Evolutionary conservation across 352 stramenopile genomes (phyloP), one percentile per base, ranked within the genome.

Genomic region (Globisporangium middletonii): DNA sequence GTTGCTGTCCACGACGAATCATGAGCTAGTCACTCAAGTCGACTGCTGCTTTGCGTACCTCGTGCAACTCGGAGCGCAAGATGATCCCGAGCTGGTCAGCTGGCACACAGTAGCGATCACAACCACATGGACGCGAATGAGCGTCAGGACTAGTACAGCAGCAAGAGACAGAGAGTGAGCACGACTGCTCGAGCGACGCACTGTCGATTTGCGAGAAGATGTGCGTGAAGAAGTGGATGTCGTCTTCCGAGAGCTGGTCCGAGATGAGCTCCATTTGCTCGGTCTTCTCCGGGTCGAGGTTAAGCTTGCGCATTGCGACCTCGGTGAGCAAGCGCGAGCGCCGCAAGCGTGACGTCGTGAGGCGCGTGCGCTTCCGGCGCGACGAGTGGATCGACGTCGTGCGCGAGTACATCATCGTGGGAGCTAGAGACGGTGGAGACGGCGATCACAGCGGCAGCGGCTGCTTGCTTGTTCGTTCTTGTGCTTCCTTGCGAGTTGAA

Each of bases 141-240:
- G 12, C 38, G 38, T n/a, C 33, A 11, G 8, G 7, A 11, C 5
- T 12, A 16, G 6, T 13, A n/a, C 38, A 55, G 46, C 15, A 9
- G 12, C n/a, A 23, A 16, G 45, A 42, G 8, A 26, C n/a, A 27
- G 23, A 45, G 8, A 23, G 19, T 16, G 23, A 1, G 18, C n/a
- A 50, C 27, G 8, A 19, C 16, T 19, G 12, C 12, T 4, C 18
- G 41, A 7, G 41, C 6, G 23, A 69, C 72, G 16, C 46, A 88
- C 77, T 67, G 56, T 88, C 75, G 59, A 88, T 88, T 57, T 88
- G 75, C 35, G 64, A 69, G 64, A 88, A 88, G 49, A 88, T 86
- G 67, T 88, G 73, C 9, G 67, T 68, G 70, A 88, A 86, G 59
- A 88, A 88, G 42, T 63, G 72, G 53, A 80, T 71, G 50, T 88